These are phyloP conservation scores for Trametes coccinea DNA, from an alignment of 768 basidiomycete genomes.

Conservation along the genomic window DNA sequence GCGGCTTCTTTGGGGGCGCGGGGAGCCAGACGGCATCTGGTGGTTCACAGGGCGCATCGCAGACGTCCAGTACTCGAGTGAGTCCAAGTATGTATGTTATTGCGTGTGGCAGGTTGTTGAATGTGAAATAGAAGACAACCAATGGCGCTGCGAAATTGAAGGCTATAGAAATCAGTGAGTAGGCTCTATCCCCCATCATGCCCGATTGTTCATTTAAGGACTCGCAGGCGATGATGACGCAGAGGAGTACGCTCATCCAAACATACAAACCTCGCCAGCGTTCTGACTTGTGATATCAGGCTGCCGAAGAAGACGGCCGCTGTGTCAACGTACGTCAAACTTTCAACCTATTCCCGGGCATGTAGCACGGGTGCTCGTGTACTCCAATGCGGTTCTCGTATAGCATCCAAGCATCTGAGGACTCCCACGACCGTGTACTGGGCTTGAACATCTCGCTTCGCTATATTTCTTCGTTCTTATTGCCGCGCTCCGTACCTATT, in stretches of 20 bases:
- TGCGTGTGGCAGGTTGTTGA: not conserved
- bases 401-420: too few species aligned
- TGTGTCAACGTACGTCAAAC: slow-evolving; percentile 1
- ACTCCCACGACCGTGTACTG: too few species aligned
- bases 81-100: not conserved
- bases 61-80: not conserved
- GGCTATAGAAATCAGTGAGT: slow-evolving; percentile 30
- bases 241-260: slow-evolving; percentile 9
- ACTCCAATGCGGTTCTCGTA: too few species aligned
- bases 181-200: not conserved
- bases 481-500: too few species aligned
- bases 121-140: not conserved
- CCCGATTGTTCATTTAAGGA: not conserved
- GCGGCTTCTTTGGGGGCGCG: slow-evolving; percentile 29
- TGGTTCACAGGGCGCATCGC: slow-evolving; percentile 10
- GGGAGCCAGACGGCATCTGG: slow-evolving; percentile 15
- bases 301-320: slow-evolving; percentile 2
- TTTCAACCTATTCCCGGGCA: not conserved
- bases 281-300: not conserved
- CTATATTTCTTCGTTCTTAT: too few species aligned
- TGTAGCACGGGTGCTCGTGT: not conserved
- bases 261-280: not conserved
- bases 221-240: slow-evolving; percentile 25
- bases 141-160: slow-evolving; percentile 11
- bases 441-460: too few species aligned